Base-by-base conservation (phyloP, 768 basidiomycete species). In the Brasilioporus rufonigricans region DNA sequence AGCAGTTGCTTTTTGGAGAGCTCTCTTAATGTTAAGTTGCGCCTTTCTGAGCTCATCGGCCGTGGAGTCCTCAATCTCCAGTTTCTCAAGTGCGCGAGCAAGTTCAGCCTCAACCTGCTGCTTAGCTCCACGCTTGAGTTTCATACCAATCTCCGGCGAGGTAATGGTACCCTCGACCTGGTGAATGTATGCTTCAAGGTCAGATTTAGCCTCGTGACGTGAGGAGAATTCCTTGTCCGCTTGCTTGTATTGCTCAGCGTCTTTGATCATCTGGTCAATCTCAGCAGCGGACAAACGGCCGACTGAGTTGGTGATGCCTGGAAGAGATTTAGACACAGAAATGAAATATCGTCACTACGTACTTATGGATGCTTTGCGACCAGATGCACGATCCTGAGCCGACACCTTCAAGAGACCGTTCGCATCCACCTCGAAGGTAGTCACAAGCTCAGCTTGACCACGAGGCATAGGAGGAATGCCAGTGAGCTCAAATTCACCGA, bases 181-280 rank as follows among this genome's bases (percentile, higher is more conserved):
- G 80, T 96, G 93, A 68, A 99, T 82, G 79, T 98, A 98, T 35
- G 93, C 86, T 80, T 99, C 97, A 58, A 98, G 89, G 75, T 98
- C 95, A 45, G 94, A 91, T 76, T 95, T 97, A 60, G 97, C 94
- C 77, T 98, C 95, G 72, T 99, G 97, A 62, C 91, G 91, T 52
- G 95, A 88, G 59, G 93, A 91, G 84, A 96, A 98, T 73, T 98
- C 97, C 80, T 94, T 97, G 83, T 93, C 91, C 26, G 89, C 92
- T 71, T 86, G 84, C 81, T 94, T 95, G 85, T 84, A 97, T 74
- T 94, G 92, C 75, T 98, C 96, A 50, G 97, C 68, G 70, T 98
- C 96, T 82, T 95, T 94, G 81, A 98, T 97, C 97, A 98, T 98
- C 77, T 98, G 95, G 69, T 98, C 95, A 61, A 99, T 99, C 82